phyloP scores from a whole-genome alignment of 2,329 filamentous ascomycete species.

The Phyllosticta ampelicida region DNA sequence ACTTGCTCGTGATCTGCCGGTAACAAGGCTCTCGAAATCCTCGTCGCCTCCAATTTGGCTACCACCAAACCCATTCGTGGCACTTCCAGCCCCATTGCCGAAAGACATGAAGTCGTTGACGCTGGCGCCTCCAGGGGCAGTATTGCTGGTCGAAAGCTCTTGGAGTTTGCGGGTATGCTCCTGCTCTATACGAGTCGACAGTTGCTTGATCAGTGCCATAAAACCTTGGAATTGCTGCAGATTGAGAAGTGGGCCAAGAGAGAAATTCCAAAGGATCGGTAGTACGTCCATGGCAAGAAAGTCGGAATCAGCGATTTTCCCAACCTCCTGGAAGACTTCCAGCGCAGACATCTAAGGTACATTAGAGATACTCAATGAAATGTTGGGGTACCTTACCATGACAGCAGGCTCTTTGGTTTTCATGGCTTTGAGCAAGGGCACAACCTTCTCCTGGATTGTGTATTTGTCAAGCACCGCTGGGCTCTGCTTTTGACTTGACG shows the following conservation, averaged over 20 bases:
- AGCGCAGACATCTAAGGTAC: slow-evolving; percentile 61
- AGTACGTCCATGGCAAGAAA: slow-evolving; percentile 88
- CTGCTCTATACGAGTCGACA: slow-evolving; percentile 72
- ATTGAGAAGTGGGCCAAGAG: slow-evolving; percentile 77
- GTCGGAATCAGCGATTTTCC: slow-evolving; percentile 70
- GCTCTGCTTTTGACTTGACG: slow-evolving; percentile 51
- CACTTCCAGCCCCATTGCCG: slow-evolving; percentile 31
- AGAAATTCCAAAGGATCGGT: slow-evolving; percentile 85
- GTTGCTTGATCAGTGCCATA: slow-evolving; percentile 74
- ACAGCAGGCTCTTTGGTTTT: slow-evolving; percentile 97
- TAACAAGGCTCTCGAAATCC: slow-evolving; percentile 84
- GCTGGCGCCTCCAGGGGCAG: slow-evolving; percentile 38
- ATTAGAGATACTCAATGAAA: not conserved
- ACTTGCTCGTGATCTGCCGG: slow-evolving; percentile 48
- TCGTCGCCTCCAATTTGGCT: slow-evolving; percentile 50
- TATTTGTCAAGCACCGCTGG: slow-evolving; percentile 89
- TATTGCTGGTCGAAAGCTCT: slow-evolving; percentile 58
- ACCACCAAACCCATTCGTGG: slow-evolving; percentile 48
- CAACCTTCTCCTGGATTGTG: slow-evolving; percentile 94
- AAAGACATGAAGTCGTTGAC: slow-evolving; percentile 62
- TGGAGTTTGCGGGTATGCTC: slow-evolving; percentile 84
- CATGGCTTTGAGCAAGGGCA: slow-evolving; percentile 81
- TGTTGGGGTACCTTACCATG: slow-evolving; percentile 45
- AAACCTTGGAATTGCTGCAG: slow-evolving; percentile 76
- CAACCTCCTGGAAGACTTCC: slow-evolving; percentile 74